Evolutionary conservation across 83 land plant genomes (phyloP).

Genomic region (Diphasiastrum complanatum): DNA sequence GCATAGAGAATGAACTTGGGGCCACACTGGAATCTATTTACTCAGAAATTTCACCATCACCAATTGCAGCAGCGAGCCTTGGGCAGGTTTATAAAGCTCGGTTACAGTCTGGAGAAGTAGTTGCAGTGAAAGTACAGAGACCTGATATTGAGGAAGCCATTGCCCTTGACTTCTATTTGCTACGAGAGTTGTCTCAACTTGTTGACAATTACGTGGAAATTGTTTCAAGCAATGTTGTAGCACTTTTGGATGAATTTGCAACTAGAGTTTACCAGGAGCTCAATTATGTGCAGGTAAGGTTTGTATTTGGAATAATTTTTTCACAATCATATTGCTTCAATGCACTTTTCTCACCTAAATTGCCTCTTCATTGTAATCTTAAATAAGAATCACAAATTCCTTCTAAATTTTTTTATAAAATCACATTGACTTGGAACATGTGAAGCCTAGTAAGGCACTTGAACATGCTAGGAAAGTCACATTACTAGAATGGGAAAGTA

Average conservation of each 20-base stretch:
- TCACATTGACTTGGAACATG: too few relatives aligned
- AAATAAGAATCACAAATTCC: too few relatives aligned
- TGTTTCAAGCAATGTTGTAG: conserved; percentile 83
- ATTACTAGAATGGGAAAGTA: too few relatives aligned
- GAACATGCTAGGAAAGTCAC: too few relatives aligned
- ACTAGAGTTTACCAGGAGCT: conserved; percentile 94
- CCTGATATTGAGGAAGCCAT: conserved; percentile 87
- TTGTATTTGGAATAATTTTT: neutral
- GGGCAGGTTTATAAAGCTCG: conserved; percentile 96
- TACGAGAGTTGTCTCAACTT: conserved; percentile 53
- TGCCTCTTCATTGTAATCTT: too few relatives aligned
- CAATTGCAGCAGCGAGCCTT: conserved; percentile 95
- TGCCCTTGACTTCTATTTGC: conserved; percentile 77
- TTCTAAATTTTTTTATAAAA: too few relatives aligned
- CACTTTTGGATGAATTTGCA: conserved; percentile 96
- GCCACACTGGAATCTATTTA: conserved; percentile 58
- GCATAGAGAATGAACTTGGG: conserved; percentile 82
- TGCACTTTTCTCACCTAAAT: neutral
- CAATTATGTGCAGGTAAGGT: conserved; percentile 91
- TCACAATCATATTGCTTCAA: neutral
- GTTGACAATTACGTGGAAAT: conserved; percentile 80
- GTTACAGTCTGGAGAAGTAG: conserved; percentile 68
- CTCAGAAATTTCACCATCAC: conserved; percentile 69
- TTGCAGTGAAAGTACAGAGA: conserved; percentile 97
- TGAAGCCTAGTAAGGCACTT: too few relatives aligned